Conservation (phyloP, 192 early-diverging fungal genomes). For the Entomortierella lignicola region DNA sequence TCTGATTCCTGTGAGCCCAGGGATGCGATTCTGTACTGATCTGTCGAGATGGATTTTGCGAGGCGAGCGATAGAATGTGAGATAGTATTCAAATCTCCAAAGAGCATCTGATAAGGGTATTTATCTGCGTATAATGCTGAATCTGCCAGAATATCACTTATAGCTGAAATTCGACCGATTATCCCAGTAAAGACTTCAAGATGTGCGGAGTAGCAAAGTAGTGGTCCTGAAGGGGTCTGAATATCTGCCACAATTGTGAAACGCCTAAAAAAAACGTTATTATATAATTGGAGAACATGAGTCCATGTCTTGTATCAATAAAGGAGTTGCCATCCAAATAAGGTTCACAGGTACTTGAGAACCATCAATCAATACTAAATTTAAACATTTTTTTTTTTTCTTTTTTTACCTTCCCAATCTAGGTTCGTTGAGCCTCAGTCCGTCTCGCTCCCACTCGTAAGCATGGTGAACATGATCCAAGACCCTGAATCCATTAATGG, state of each 20-base stretch:
- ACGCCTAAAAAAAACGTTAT: constrained; percentile 60
- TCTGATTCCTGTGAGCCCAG: constrained; percentile 73
- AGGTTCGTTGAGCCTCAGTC: constrained; percentile 70
- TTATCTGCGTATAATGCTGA: constrained; percentile 46
- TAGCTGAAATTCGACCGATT: constrained; percentile 70
- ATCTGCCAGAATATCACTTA: constrained; percentile 77
- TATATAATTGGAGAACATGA: no score
- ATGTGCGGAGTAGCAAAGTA: constrained; percentile 80
- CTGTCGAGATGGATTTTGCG: constrained; percentile 69
- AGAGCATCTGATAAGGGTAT: constrained; percentile 76
- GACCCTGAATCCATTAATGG: constrained; percentile 67
- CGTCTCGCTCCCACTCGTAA: constrained; percentile 77
- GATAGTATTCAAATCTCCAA: constrained; percentile 85
- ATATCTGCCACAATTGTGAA: constrained; percentile 73
- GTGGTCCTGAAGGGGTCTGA: constrained; percentile 56
- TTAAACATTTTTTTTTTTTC: no score
- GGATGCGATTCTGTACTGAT: constrained; percentile 73
- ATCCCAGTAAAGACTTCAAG: constrained; percentile 84
- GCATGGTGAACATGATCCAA: constrained; percentile 76
- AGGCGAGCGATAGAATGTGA: constrained; percentile 80
- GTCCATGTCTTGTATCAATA: no score
- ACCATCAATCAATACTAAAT: no score
- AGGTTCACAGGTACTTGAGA: no score
- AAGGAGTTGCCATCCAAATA: no score
- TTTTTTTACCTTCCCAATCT: constrained; percentile 65